These are phyloP conservation scores for Arachnomyces sp. DNA, from an alignment of 2,329 filamentous ascomycete genomes.

Conservation along the genomic window DNA sequence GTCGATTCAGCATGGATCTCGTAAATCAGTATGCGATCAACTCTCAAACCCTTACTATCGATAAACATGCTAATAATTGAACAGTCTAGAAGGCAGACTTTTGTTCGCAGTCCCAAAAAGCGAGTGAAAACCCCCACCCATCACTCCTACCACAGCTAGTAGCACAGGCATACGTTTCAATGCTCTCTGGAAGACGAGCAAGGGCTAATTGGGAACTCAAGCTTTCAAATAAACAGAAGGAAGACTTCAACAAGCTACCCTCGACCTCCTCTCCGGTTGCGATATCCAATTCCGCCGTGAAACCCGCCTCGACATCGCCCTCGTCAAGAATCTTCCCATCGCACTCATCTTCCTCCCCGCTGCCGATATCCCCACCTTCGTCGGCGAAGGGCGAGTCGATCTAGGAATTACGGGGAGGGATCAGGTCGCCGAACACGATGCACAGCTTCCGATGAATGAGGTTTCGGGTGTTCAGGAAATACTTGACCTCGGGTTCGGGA, in stretches of 20 bases:
- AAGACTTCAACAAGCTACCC: conserved; percentile 74
- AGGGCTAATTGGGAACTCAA: neutral
- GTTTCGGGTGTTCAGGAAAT: conserved; percentile 67
- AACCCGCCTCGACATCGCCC: conserved; percentile 88
- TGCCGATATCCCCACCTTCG: conserved; percentile 94
- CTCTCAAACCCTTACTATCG: conserved; percentile 8
- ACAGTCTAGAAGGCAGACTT: conserved; percentile 80
- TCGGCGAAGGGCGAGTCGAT: conserved; percentile 87
- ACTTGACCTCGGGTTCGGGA: conserved; percentile 82
- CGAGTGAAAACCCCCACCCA: conserved; percentile 43
- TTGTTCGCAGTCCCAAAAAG: conserved; percentile 98
- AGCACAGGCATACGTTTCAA: conserved; percentile 3
- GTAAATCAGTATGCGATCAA: conserved; percentile 45
- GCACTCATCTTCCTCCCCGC: conserved; percentile 95
- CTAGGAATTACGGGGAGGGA: conserved; percentile 92
- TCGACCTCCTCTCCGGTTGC: conserved; percentile 85
- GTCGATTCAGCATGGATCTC: conserved; percentile 48
- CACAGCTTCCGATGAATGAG: conserved; percentile 34
- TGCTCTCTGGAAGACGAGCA: neutral
- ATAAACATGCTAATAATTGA: conserved; percentile 5
- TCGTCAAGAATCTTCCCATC: conserved; percentile 93
- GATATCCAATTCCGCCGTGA: conserved; percentile 96
- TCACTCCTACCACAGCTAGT: conserved; percentile 7
- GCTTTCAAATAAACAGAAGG: conserved; percentile 57
- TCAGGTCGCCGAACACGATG: conserved; percentile 85